Conservation (phyloP, 2,329 filamentous ascomycete species). For the Aspergillus aculeatus region DNA sequence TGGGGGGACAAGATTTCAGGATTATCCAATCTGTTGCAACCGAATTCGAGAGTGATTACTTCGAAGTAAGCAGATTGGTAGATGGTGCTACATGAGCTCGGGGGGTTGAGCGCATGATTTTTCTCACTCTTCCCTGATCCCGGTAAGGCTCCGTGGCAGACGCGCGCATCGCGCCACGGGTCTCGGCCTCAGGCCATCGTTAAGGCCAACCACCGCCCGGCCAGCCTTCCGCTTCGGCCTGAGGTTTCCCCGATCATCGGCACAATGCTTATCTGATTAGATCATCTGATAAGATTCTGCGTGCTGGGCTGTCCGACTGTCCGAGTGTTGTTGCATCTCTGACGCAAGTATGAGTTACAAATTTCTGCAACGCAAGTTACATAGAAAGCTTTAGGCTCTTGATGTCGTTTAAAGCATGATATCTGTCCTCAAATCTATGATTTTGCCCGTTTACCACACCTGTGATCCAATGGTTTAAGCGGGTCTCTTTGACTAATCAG, state of each 20-base stretch:
- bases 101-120: not conserved
- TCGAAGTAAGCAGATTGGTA: slow-evolving; percentile 2
- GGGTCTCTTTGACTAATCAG: no score
- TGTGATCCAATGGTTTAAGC: no score
- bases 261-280: slow-evolving; percentile 26
- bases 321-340: no score
- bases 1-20: slow-evolving; percentile 1
- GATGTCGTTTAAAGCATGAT: no score
- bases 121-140: not conserved
- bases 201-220: not conserved
- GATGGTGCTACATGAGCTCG: not conserved
- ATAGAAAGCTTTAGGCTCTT: no score
- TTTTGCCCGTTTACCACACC: no score
- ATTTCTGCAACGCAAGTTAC: no score
- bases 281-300: slow-evolving; percentile 28
- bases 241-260: slow-evolving; percentile 20
- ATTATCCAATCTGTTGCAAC: not conserved
- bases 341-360: no score
- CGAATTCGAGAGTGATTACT: not conserved
- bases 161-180: not conserved
- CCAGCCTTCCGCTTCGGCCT: slow-evolving; percentile 6
- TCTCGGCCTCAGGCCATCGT: slow-evolving; percentile 7
- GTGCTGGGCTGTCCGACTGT: not conserved
- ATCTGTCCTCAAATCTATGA: no score
- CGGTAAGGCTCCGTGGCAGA: not conserved